A percentile compares a stretch with the other conserved stretches of the same genome.
Conservation (phyloP, 2,329 filamentous ascomycete species). For the Botrytis sinoallii region DNA sequence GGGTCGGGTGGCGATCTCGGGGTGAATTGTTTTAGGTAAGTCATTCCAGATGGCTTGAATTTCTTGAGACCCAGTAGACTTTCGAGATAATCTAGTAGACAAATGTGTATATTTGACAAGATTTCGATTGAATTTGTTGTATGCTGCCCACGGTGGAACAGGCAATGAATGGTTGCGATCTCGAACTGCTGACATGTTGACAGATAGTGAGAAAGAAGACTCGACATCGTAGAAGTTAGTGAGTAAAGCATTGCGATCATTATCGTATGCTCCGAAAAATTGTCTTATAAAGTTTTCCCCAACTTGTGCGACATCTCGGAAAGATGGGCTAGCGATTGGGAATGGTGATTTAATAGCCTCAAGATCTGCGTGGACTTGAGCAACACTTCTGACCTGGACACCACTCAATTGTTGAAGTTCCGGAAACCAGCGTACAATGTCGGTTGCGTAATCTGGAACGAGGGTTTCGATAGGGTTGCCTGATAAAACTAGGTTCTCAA, state of each 20-base stretch:
- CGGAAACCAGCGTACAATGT: conserved; percentile 79
- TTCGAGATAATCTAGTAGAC: conserved; percentile 60
- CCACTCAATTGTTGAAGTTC: conserved; percentile 75
- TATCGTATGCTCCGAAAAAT: conserved; percentile 74
- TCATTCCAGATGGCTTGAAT: conserved; percentile 68
- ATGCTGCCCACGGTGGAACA: conserved; percentile 64
- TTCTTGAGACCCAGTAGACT: conserved; percentile 60
- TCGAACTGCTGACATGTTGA: conserved; percentile 62
- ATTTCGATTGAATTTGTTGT: conserved; percentile 77
- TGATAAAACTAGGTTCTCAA: conserved; percentile 77
- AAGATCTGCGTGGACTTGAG: conserved; percentile 60
- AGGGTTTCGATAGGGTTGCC: conserved; percentile 69
- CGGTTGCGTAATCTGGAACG: conserved; percentile 62
- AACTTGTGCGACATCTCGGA: conserved; percentile 70
- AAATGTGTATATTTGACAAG: conserved; percentile 64
- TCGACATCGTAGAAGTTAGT: conserved; percentile 70
- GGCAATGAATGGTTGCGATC: conserved; percentile 42
- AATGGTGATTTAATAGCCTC: conserved; percentile 52
- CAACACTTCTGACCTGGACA: conserved; percentile 67
- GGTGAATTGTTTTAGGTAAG: conserved; percentile 72
- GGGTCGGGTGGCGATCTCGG: conserved; percentile 62
- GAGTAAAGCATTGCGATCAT: conserved; percentile 61
- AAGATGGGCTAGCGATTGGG: conserved; percentile 62
- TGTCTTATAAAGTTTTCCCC: conserved; percentile 72
- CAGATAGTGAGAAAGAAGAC: conserved; percentile 72